Evolutionary conservation across 345 rosid species (phyloP), one percentile per base, ranked within the genome.

Genomic region (Cardamine chenopodiifolia): DNA sequence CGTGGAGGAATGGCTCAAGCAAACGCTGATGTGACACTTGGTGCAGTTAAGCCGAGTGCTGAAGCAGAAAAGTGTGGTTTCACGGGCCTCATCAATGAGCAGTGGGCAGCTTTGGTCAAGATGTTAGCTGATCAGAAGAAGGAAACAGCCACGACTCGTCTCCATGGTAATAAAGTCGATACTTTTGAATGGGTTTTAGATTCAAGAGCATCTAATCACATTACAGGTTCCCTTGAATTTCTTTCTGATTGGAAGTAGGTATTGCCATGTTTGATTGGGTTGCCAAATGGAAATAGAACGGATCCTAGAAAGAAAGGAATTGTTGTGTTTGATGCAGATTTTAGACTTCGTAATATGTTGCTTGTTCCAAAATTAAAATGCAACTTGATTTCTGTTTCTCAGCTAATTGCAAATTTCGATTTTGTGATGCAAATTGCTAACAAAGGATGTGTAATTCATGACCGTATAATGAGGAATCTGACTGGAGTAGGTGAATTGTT

Each of bases 401-500:
- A 74, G 13, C 11, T 74, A 0, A 2, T 22, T 32, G 8, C 8
- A 0, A 61, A 78, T 0, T 1, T 4, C 1, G 44, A 68, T 62
- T 31, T 34, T 0, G 35, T 44, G 0, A 28, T 78, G 5, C 26
- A 12, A 15, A 32, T 75, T 7, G 47, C 69, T 70, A 17, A 32
- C 0, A 65, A 29, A 9, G 11, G 56, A 1, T 73, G 58, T 60
- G 63, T 73, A 0, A 19, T 74, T 40, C 66, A 77, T 32, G 80
- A 83, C 66, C 54, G 42, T 11, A 17, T 45, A 49, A 68, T 42
- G 34, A 83, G 45, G 80, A 73, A 1, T 2, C 25, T 72, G 57
- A 79, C 59, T 81, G 80, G 80, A 7, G 74, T 0, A 8, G 62
- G 75, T 48, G 73, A 75, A 8, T 42, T 12, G 0, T 0, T 13